These are phyloP conservation scores for Chernovozyma sophiae-reginae DNA, from an alignment of 1,139 yeast species.

Conservation along the genomic window DNA sequence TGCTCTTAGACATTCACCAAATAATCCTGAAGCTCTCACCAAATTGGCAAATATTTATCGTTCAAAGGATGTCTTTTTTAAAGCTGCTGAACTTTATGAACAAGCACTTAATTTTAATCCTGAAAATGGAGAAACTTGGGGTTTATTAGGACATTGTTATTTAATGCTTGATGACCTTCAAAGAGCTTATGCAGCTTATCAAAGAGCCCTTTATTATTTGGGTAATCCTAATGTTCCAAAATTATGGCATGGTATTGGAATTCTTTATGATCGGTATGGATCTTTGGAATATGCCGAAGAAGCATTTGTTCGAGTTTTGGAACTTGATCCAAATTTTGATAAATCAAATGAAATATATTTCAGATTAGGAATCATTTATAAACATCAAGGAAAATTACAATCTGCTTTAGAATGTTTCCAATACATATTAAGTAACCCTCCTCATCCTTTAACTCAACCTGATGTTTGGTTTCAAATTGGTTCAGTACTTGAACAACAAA, in stretches of 20 bases:
- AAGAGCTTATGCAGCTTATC: conserved; percentile 94
- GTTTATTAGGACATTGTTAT: conserved; percentile 93
- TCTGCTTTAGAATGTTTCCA: conserved; percentile 92
- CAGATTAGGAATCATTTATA: conserved; percentile 94
- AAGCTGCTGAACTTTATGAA: conserved; percentile 92
- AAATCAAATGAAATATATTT: conserved; percentile 95
- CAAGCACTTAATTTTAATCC: conserved; percentile 78
- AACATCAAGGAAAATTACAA: conserved; percentile 84
- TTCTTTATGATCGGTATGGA: conserved; percentile 91
- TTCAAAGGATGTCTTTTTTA: conserved; percentile 82
- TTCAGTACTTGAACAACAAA: conserved; percentile 88
- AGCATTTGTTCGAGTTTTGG: conserved; percentile 93
- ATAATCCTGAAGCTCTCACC: conserved; percentile 78
- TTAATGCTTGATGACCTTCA: conserved; percentile 94
- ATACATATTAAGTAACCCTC: conserved; percentile 86
- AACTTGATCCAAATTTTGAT: conserved; percentile 92
- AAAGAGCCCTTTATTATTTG: conserved; percentile 86
- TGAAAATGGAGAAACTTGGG: conserved; percentile 97
- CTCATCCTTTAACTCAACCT: conserved; percentile 91
- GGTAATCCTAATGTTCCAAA: conserved; percentile 95
- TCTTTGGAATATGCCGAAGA: conserved; percentile 96
- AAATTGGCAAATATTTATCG: conserved; percentile 87
- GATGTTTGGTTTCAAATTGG: conserved; percentile 99
- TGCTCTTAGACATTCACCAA: conserved; percentile 84
- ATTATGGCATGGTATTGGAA: conserved; percentile 98